Base-by-base conservation (phyloP, 176 grass and related monocot genomes). In the Zizania latifolia region DNA sequence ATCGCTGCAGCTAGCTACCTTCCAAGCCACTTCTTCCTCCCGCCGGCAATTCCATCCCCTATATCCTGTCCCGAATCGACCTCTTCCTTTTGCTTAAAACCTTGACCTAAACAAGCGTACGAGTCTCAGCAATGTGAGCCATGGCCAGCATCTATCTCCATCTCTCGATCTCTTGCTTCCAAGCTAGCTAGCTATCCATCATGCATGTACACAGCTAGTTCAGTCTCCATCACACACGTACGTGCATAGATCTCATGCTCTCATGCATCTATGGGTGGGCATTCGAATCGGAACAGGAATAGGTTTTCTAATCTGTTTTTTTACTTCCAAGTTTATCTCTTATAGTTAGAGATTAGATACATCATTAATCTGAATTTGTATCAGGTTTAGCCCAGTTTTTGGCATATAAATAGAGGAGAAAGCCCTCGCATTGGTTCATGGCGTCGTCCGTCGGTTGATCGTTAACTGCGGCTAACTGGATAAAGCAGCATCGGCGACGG, bases 11-110 rank as follows among this genome's bases (percentile, higher is more conserved):
- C 45, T 53, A 51, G 22, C 16, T 38, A 40, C 10, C 50, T 59
- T 45, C 12, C 2, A 70, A 70, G 77, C 37, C 27, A 80, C 34
- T 67, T 67, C 24, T 31, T 43, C 19, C n/a, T 0, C 1, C 5
- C 26, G 1, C 34, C 34, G 3, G 3, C 34, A 36, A 36, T 6
- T 36, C 34, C 34, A 36, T 36, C 19, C 44, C 44, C 34, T 36
- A 4, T 36, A 6, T 4, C 34, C 11, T 22, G 10, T 21, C 36
- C 53, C 45, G 53, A 81, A 81, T 32, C 30, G 68, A 41, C 43
- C 32, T 2, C 67, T 81, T 81, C 16, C 79, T 81, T 81, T 81
- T 73, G 79, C 79, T 81, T 81, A 11, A 73, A 81, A 64, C 23
- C 68, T 72, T 63, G 10, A 37, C 5, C 58, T 40, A 55, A 4